phyloP scores from a whole-genome alignment of 2,329 filamentous ascomycete genomes.

The Diaporthe nobilis region DNA sequence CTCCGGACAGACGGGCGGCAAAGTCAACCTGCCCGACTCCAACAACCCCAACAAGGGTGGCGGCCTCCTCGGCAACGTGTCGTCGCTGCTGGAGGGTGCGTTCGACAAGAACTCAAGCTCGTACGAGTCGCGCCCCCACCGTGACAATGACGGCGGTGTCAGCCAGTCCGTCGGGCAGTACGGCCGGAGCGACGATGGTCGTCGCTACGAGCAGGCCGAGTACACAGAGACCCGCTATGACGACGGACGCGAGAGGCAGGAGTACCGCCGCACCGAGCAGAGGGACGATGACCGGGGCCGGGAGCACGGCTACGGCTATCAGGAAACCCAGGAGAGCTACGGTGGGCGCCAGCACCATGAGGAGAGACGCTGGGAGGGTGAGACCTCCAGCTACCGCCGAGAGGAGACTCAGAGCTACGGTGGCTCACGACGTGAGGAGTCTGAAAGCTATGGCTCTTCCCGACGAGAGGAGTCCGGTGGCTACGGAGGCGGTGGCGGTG shows the following conservation, averaged over 20 bases:
- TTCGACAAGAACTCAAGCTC: slow-evolving; percentile 64
- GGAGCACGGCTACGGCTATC: slow-evolving; percentile 67
- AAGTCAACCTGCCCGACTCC: slow-evolving; percentile 52
- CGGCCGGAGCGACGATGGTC: slow-evolving; percentile 62
- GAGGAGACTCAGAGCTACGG: slow-evolving; percentile 48
- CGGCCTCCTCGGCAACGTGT: slow-evolving; percentile 79
- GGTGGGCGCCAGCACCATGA: slow-evolving; percentile 71
- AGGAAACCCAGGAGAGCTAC: slow-evolving; percentile 69
- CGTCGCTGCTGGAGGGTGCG: slow-evolving; percentile 68
- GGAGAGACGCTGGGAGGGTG: slow-evolving; percentile 62
- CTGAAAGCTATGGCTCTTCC: slow-evolving; percentile 42
- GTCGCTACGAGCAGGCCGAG: slow-evolving; percentile 73
- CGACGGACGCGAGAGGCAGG: slow-evolving; percentile 69
- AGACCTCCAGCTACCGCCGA: slow-evolving; percentile 46
- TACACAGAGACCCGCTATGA: slow-evolving; percentile 71
- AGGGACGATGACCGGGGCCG: slow-evolving; percentile 57
- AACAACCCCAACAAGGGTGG: slow-evolving; percentile 67
- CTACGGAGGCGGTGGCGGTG: slow-evolving; percentile 29
- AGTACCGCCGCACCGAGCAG: slow-evolving; percentile 75
- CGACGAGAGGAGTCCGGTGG: slow-evolving; percentile 34
- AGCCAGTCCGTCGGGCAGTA: slow-evolving; percentile 74
- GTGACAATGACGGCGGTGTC: slow-evolving; percentile 72
- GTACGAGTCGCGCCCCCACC: slow-evolving; percentile 62
- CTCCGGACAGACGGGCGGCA: slow-evolving; percentile 59
- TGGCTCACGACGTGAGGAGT: slow-evolving; percentile 45